Base-by-base conservation (phyloP, 352 stramenopile genomes). In the Blastocystis sp. region DNA sequence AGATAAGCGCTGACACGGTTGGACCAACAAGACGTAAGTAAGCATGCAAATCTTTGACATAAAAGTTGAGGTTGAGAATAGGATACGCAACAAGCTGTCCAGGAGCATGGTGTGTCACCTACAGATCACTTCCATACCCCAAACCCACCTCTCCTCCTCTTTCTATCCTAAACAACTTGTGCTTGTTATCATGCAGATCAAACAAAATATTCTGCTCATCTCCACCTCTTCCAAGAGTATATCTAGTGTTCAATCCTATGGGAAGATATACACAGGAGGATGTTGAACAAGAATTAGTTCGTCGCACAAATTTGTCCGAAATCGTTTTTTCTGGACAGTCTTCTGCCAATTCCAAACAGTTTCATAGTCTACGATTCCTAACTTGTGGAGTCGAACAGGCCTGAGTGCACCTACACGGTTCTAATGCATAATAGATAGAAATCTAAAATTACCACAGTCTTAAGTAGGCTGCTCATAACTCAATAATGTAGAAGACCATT, bases 331-430 rank as follows among this genome's bases (percentile, higher is more conserved):
- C 55, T 89, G 78, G 7, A 89, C 63, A n/a, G 37, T 24, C 18
- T 89, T 89, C 50, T 89, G 78, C 78, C 78, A 89, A 59, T 89
- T 79, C 78, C 78, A 89, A 9, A 89, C 78, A 7, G 45, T 89
- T 65, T 89, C 78, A 34, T 89, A 89, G 66, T 89, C 50, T 8
- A 89, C 43, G 3, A 76, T 26, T 50, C 66, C 63, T 24, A 89
- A 24, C 30, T 54, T 59, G 59, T 89, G 78, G n/a, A 89, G 55
- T 55, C 78, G 39, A 8, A 76, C 63, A 2, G 78, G 78, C 8
- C 78, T 13, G 37, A 45, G 47, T 24, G 64, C 30, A 34, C 78
- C 78, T 1, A 53, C 18, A 41, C 78, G 63, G 24, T 79, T 79
- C 78, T 89, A 89, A n/a, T 47, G 53, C 16, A 16, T 26, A 37